Base-by-base conservation (phyloP, 495 filamentous ascomycete species). In the Talaromyces stipitatus region DNA sequence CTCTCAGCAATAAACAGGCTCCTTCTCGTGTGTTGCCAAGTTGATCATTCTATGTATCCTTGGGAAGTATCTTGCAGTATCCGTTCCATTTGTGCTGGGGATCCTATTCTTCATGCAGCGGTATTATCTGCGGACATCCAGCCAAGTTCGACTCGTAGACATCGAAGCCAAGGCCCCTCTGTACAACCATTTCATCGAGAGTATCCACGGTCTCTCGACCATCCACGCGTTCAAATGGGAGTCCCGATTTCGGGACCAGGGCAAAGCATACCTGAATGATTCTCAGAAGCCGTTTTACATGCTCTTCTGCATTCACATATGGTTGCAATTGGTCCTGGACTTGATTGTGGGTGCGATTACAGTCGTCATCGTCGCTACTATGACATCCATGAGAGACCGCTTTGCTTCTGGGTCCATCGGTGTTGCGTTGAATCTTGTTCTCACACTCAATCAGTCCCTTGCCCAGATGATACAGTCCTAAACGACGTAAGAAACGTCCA, bases 191-290 rank as follows among this genome's bases (percentile, higher is more conserved):
- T 90, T 92, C 59, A 73, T 81, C 0, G 82, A 85, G 9, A 77
- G 81, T 0, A 70, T 90, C 4, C 74, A 76, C 0, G 89, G 88
- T 12, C 75, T 89, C 0, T 64, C 80, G 27, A 90, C 83, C 12
- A 88, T 94, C 55, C 82, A 87, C 8, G 82, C 84, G 0, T 91
- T 85, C 64, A 79, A 78, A 48, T 88, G 87, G 73, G 62, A 73
- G 0, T 66, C 79, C 29, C 69, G 74, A 2, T 88, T 85, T 59
- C 74, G 82, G 45, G 66, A 76, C 1, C 70, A 77, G 32, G 86
- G 85, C 79, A 77, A 78, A 60, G 56, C 60, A 41, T 75, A 76
- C 41, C 72, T 91, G 4, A 84, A 91, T 64, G 69, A 50, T 76
- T 83, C 71, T 58, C 77, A 62, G 67, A 74, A 30, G 65, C 83